Base-by-base conservation (phyloP, 805 yeast species). In the Scheffersomyces coipomensis region DNA sequence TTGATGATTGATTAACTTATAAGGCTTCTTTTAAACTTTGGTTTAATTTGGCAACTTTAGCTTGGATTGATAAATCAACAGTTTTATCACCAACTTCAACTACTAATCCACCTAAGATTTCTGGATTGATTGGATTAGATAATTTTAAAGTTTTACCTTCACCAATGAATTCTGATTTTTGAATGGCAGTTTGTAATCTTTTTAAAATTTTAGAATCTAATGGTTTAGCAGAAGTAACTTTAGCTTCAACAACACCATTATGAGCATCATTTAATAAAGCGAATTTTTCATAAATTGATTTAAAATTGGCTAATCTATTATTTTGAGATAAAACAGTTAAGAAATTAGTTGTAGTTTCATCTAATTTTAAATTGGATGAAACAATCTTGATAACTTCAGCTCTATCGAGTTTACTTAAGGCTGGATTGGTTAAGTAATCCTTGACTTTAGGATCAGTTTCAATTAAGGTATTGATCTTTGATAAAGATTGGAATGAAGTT, bases 81-180 rank as follows among this genome's bases (percentile, higher is more conserved):
- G 98, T 90, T 70, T 85, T 88, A 75, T 91, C 99, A 60, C 91
- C 97, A 56, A 93, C 88, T 71, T 90, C 96, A 45, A 93, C 96
- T 53, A 93, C 73, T 65, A 93, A 79, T 58, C 99, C 99, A 62
- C 99, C 99, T 65, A 87, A 76, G 62, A 93, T 87, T 50, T 85
- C 93, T 49, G 96, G 88, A 73, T 88, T 82, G 47, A 91, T 86
- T 49, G 75, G 75, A 76, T 89, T 91, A 53, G 80, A 71, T 55
- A 93, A 73, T 75, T 85, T 84, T 66, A 93, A 80, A 55, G 91
- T 79, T 78, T 90, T 85, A 56, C 88, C 91, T 41, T 74, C 67
- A 53, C 96, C 96, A 46, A 91, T 95, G 58, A 81, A 85, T 52
- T 76, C 68, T 35, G 97, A 89, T 63, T 75, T 79, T 49, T 84